Conservation (phyloP, 2,329 filamentous ascomycete species). For the Lizonia empirigonia region DNA sequence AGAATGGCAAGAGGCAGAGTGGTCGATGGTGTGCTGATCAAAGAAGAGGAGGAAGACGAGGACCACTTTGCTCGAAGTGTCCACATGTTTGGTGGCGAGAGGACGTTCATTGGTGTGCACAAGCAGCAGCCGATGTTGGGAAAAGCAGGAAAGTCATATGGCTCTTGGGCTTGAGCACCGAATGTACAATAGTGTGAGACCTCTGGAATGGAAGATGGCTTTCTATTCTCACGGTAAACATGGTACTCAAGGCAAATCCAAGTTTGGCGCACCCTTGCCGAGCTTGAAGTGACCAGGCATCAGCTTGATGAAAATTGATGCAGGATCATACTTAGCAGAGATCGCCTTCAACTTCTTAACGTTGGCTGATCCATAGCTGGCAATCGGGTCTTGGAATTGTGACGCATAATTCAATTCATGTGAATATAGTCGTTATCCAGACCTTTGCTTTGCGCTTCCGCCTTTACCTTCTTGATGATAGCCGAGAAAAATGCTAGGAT, state of each 20-base stretch:
- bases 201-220: not conserved
- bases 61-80: constrained; percentile 44
- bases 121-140: constrained; percentile 14
- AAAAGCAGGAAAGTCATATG: constrained; percentile 1
- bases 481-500: constrained; percentile 19
- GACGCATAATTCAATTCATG: constrained; percentile 59
- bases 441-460: constrained; percentile 8
- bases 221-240: not conserved
- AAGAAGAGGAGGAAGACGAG: constrained; percentile 42
- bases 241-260: not conserved
- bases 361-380: constrained; percentile 51
- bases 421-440: constrained; percentile 47
- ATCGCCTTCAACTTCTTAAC: constrained; percentile 41
- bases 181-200: not conserved
- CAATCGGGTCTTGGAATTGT: constrained; percentile 51
- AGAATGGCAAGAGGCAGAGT: constrained; percentile 50
- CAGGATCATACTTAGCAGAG: constrained; percentile 50
- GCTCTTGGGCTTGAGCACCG: constrained; percentile 1
- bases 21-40: constrained; percentile 51
- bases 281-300: constrained; percentile 55
- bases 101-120: constrained; percentile 45
- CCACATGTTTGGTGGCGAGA: constrained; percentile 41
- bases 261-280: constrained; percentile 7
- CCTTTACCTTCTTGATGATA: constrained; percentile 18
- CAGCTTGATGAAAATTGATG: constrained; percentile 48